phyloP scores from a whole-genome alignment of 805 yeast species.

The Suhomyces sp. region DNA sequence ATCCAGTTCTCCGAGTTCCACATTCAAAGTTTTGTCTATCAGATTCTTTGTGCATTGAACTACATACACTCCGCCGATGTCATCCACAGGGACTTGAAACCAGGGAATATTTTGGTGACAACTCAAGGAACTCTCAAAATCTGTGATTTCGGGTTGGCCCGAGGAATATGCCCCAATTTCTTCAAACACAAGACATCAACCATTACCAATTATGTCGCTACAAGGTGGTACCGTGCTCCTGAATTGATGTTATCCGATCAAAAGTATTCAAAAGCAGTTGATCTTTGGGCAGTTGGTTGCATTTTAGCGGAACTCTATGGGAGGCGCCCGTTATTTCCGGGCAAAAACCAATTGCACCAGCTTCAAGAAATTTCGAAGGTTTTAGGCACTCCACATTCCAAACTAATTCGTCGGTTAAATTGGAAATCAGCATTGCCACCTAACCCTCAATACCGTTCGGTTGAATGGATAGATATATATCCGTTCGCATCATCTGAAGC shows the following conservation, averaged over 20 bases:
- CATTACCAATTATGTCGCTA: slow-evolving; percentile 86
- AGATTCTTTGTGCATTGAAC: slow-evolving; percentile 80
- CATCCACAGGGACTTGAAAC: slow-evolving; percentile 89
- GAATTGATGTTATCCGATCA: slow-evolving; percentile 69
- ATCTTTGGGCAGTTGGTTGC: slow-evolving; percentile 94
- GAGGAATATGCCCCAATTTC: slow-evolving; percentile 55
- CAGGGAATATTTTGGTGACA: slow-evolving; percentile 82
- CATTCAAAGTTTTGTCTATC: slow-evolving; percentile 72
- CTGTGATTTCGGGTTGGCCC: slow-evolving; percentile 91
- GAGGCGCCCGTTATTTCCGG: slow-evolving; percentile 76
- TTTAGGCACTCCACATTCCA: slow-evolving; percentile 67
- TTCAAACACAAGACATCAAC: slow-evolving; percentile 37
- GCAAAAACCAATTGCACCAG: slow-evolving; percentile 71
- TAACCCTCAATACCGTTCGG: slow-evolving; percentile 34
- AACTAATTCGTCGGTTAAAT: slow-evolving; percentile 31
- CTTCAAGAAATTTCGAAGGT: slow-evolving; percentile 63
- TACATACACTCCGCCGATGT: slow-evolving; percentile 92
- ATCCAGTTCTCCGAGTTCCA: slow-evolving; percentile 84
- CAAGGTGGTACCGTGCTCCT: slow-evolving; percentile 95
- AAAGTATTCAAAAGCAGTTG: slow-evolving; percentile 65
- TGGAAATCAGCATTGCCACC: slow-evolving; percentile 39
- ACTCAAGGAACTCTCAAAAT: slow-evolving; percentile 74
- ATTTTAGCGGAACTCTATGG: slow-evolving; percentile 83
- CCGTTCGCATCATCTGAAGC: slow-evolving; percentile 61
- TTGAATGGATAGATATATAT: slow-evolving; percentile 52